Conservation (phyloP, 306 rosid genomes). For the Cicer judaicum region DNA sequence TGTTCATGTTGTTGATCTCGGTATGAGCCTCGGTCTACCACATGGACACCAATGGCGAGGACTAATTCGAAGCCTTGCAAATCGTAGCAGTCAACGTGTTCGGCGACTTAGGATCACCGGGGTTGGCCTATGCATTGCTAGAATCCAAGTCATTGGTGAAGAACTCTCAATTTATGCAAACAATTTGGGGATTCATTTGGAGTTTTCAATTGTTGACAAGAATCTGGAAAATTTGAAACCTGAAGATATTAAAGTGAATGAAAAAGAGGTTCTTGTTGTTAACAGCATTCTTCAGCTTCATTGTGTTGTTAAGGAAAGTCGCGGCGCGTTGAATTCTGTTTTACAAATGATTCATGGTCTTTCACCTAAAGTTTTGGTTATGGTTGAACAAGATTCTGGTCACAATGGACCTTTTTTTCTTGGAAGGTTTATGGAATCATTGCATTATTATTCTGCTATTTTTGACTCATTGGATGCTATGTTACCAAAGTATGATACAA, state of each 20-base stretch:
- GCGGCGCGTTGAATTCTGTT: slow-evolving; percentile 83
- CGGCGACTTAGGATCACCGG: slow-evolving; percentile 61
- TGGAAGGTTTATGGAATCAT: slow-evolving; percentile 90
- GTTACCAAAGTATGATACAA: slow-evolving; percentile 83
- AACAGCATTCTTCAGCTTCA: slow-evolving; percentile 88
- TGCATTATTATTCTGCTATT: slow-evolving; percentile 87
- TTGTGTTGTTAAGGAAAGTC: slow-evolving; percentile 86
- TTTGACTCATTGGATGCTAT: slow-evolving; percentile 82
- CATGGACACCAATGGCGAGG: slow-evolving; percentile 80
- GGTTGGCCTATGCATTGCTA: slow-evolving; percentile 60
- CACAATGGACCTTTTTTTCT: slow-evolving; percentile 96
- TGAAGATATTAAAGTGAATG: slow-evolving; percentile 56
- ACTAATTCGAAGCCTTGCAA: slow-evolving; percentile 63
- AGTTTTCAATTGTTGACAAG: slow-evolving; percentile 61
- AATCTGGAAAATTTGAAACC: slow-evolving; percentile 61
- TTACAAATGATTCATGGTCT: slow-evolving; percentile 72
- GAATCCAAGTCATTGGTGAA: slow-evolving; percentile 59
- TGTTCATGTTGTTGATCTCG: slow-evolving; percentile 81
- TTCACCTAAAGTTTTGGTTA: slow-evolving; percentile 65
- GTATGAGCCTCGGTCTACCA: slow-evolving; percentile 74
- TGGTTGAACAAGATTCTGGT: slow-evolving; percentile 86
- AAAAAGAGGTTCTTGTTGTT: slow-evolving; percentile 71
- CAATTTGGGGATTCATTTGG: slow-evolving; percentile 55
- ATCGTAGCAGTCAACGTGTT: slow-evolving; percentile 34
- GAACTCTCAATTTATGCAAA: slow-evolving; percentile 63